Evolutionary conservation across 495 filamentous ascomycete genomes (phyloP).

Genomic region (Penicillium paradoxum): DNA sequence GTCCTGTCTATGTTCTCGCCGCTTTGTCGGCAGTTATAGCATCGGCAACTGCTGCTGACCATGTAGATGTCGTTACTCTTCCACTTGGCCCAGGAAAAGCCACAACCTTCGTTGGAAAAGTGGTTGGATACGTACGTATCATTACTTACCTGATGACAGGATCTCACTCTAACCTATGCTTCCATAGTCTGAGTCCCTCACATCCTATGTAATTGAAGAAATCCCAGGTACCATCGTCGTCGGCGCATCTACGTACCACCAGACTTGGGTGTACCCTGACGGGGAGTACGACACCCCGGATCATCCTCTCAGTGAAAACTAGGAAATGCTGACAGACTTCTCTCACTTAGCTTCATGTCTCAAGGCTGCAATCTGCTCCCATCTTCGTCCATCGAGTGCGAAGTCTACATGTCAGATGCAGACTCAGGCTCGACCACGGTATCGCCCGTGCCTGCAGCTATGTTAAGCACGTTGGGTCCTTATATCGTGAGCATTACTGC

Average conservation of each 20-base stretch:
- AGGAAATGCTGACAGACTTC: neutral
- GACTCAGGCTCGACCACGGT: neutral
- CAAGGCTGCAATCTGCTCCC: neutral
- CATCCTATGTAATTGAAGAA: neutral
- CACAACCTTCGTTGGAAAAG: neutral
- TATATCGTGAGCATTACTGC: neutral
- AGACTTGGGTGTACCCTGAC: neutral
- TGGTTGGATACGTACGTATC: neutral
- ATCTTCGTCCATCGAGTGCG: neutral
- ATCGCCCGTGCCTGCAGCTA: neutral
- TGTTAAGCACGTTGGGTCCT: neutral
- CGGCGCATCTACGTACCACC: neutral
- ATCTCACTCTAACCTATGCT: neutral
- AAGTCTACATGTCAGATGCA: neutral
- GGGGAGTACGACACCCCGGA: neutral
- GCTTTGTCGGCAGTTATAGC: neutral
- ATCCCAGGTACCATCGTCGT: neutral
- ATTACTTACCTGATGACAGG: neutral
- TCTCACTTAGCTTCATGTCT: neutral
- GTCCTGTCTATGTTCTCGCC: neutral
- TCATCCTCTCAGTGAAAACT: neutral
- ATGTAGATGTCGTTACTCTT: neutral
- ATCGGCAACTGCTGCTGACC: neutral
- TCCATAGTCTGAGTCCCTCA: neutral
- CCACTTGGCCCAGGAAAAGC: neutral